Evolutionary conservation across 2,329 filamentous ascomycete species (phyloP), one percentile per base, ranked within the genome.

Genomic region (Sclerotinia borealis): DNA sequence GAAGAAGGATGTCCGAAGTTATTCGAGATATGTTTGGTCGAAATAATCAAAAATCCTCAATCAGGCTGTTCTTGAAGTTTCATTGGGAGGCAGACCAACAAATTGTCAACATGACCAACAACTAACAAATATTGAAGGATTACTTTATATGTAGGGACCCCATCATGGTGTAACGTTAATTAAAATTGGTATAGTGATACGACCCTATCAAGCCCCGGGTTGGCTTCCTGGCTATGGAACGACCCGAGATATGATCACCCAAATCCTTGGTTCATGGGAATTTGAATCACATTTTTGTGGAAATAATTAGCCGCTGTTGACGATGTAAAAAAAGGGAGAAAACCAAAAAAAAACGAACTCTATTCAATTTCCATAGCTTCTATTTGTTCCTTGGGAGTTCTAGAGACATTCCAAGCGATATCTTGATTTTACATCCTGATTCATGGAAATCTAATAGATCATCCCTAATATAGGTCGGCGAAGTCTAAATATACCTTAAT

Each of bases 181-280:
- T 58, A 58, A 34, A 22, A 50, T 36, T 13, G 25, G 48, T 34
- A 51, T 63, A n/a, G 47, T 37, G 6, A 31, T 19, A 36, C 47
- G 63, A 22, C 58, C 36, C 47, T 51, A 34, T 61, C n/a, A 27
- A 55, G 37, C 37, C 37, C 9, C 48, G 49, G 59, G 27, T 61
- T 49, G 59, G 59, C 59, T 61, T 55, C 29, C 37, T 55, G 15
- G 9, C n/a, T 61, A 64, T 66, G 68, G 65, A 62, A 68, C 69
- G 67, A 68, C 66, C 69, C 68, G 68, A 68, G 65, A 65, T 59
- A 59, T 59, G 68, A 70, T 70, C 68, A 65, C 63, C 68, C 67
- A 54, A 61, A 69, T 49, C 64, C 69, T 68, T 67, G 66, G 68
- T 66, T 66, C 48, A 64, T 59, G 68, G 68, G 62, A 63, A 52